These are phyloP conservation scores for Cylindricascospora bacillispora DNA, from an alignment of 1,139 yeast genomes.

Conservation along the genomic window DNA sequence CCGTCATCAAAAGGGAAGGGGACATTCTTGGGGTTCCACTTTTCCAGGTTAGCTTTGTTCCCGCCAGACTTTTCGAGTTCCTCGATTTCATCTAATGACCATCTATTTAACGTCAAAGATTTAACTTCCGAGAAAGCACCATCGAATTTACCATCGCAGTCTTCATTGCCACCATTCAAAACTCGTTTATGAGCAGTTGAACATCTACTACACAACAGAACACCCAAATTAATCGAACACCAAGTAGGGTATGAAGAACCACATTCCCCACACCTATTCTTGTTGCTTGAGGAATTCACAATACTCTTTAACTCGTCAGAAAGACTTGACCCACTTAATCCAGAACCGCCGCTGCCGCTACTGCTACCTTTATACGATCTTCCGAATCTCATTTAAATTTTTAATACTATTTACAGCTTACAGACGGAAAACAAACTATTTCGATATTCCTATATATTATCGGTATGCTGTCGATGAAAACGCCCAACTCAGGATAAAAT, in stretches of 20 bases:
- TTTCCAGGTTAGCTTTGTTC: slow-evolving; percentile 23
- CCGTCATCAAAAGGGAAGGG: slow-evolving; percentile 63
- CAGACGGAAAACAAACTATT: no score
- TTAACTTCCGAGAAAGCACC: slow-evolving; percentile 27
- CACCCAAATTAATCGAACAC: slow-evolving; percentile 32
- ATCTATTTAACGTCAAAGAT: slow-evolving; percentile 59
- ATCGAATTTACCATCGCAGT: slow-evolving; percentile 25
- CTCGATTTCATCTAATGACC: slow-evolving; percentile 33
- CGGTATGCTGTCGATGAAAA: no score
- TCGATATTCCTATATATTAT: no score
- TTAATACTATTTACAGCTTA: no score
- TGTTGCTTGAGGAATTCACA: slow-evolving; percentile 31
- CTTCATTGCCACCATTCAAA: slow-evolving; percentile 20
- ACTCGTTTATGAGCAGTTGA: slow-evolving; percentile 39
- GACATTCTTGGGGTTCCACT: slow-evolving; percentile 33
- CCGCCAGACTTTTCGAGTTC: slow-evolving; percentile 23
- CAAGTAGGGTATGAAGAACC: slow-evolving; percentile 44
- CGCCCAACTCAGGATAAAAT: no score
- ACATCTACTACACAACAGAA: slow-evolving; percentile 67
- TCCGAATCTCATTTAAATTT: slow-evolving; percentile 4
- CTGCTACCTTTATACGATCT: slow-evolving; percentile 1
- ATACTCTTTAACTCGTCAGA: slow-evolving; percentile 27
- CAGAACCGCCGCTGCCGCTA: slow-evolving; percentile 5
- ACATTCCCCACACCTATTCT: slow-evolving; percentile 67
- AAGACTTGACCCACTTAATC: no score